Conservation (phyloP, 1,139 yeast species). For the Spencermartinsiella ligniputridi region DNA sequence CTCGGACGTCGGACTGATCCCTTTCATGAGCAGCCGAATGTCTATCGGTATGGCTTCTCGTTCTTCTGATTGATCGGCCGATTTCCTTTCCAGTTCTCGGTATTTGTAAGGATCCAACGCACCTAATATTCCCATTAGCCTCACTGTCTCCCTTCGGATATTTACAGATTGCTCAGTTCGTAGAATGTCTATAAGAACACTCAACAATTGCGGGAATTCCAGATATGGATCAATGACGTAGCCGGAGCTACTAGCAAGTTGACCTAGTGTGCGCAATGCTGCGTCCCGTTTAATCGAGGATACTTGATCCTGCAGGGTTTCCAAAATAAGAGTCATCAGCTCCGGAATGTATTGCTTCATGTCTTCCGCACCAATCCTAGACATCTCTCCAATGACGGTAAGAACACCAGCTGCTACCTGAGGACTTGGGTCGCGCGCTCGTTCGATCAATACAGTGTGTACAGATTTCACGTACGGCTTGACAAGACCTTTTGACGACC, state of each 20-base stretch:
- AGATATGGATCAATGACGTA: constrained; percentile 91
- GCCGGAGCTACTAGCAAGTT: constrained; percentile 84
- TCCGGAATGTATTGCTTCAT: constrained; percentile 66
- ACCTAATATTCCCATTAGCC: constrained; percentile 86
- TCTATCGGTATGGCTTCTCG: constrained; percentile 89
- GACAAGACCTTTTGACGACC: constrained; percentile 73
- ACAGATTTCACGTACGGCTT: constrained; percentile 89
- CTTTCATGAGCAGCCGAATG: constrained; percentile 84
- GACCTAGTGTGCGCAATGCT: constrained; percentile 83
- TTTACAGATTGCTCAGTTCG: constrained; percentile 72
- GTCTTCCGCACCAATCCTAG: constrained; percentile 86
- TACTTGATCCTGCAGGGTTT: constrained; percentile 87
- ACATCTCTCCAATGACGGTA: constrained; percentile 82
- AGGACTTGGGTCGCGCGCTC: constrained; percentile 63
- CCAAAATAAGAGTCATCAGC: constrained; percentile 82
- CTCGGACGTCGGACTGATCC: constrained; percentile 89
- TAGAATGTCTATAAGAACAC: constrained; percentile 73
- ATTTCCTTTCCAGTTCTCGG: constrained; percentile 79
- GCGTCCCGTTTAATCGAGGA: constrained; percentile 83
- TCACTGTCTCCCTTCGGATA: constrained; percentile 80
- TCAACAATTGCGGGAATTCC: constrained; percentile 85
- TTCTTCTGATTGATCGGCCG: constrained; percentile 52
- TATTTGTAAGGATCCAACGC: constrained; percentile 96
- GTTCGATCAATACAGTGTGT: constrained; percentile 73
- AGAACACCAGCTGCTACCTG: constrained; percentile 85